These are phyloP conservation scores for Phanerochaete carnosa DNA, from an alignment of 768 basidiomycete genomes.

Conservation along the genomic window DNA sequence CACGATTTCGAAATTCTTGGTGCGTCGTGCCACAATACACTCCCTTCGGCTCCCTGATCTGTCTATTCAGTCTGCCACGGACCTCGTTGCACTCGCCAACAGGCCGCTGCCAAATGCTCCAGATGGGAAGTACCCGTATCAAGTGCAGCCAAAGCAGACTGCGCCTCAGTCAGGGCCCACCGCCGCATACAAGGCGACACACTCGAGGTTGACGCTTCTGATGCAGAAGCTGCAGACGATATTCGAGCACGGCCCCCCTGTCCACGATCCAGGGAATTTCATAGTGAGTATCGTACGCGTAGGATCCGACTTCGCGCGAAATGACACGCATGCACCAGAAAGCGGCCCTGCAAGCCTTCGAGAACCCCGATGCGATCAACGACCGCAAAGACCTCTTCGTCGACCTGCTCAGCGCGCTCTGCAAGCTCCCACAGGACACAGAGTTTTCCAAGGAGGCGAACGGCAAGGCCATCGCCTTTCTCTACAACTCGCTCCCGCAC, in stretches of 20 bases:
- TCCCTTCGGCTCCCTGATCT: neutral
- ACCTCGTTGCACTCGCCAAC: slow-evolving; percentile 32
- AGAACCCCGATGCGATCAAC: slow-evolving; percentile 33
- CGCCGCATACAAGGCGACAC: slow-evolving; percentile 25
- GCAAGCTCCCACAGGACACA: slow-evolving; percentile 11
- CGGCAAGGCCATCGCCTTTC: slow-evolving; percentile 16
- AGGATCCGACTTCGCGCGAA: neutral
- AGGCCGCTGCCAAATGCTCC: slow-evolving; percentile 38
- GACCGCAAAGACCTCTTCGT: slow-evolving; percentile 35
- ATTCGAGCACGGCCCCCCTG: slow-evolving; percentile 12
- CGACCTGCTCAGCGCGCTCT: slow-evolving; percentile 13
- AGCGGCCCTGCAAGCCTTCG: slow-evolving; percentile 10
- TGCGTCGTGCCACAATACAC: neutral
- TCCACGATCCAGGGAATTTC: slow-evolving; percentile 13
- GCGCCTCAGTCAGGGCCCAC: slow-evolving; percentile 4
- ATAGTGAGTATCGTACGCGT: slow-evolving; percentile 6
- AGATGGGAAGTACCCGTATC: slow-evolving; percentile 44
- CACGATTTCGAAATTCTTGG: neutral
- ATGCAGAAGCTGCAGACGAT: slow-evolving; percentile 12
- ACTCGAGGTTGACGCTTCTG: slow-evolving; percentile 33
- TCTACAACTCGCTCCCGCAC: slow-evolving; percentile 30
- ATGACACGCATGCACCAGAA: neutral
- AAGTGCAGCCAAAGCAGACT: slow-evolving; percentile 23
- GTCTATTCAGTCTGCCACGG: slow-evolving; percentile 19
- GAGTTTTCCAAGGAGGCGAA: slow-evolving; percentile 9